Evolutionary conservation across 129 eudicot genomes (phyloP).

Genomic region (Tagetes patula): DNA sequence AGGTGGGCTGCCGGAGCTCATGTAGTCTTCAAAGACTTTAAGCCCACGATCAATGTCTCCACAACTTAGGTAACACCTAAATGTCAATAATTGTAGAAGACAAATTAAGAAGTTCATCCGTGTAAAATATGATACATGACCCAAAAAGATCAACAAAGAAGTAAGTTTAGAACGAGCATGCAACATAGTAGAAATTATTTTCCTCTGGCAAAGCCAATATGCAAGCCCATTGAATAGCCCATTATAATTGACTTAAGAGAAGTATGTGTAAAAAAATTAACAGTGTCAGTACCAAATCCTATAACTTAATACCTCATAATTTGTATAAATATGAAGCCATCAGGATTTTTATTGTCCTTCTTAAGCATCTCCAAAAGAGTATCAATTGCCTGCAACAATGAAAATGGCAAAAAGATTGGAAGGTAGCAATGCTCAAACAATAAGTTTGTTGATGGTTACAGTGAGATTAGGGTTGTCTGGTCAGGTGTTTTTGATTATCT

Average conservation of each 20-base stretch:
- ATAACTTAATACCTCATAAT: slow-evolving; percentile 58
- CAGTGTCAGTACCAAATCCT: background rate
- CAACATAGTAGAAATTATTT: slow-evolving; percentile 2
- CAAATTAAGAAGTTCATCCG: background rate
- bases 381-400: slow-evolving; percentile 57
- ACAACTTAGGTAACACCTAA: slow-evolving; percentile 72
- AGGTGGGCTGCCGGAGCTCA: slow-evolving; percentile 51
- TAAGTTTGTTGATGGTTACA: background rate
- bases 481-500: too few species aligned
- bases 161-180: background rate
- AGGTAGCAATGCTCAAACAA: background rate
- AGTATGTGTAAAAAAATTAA: background rate
- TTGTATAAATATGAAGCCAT: slow-evolving; percentile 62
- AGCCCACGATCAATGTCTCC: slow-evolving; percentile 74
- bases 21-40: slow-evolving; percentile 63
- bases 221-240: background rate
- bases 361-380: slow-evolving; percentile 65
- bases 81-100: slow-evolving; percentile 13
- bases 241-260: background rate
- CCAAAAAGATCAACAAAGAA: slow-evolving; percentile 2
- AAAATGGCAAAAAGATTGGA: slow-evolving; percentile 10
- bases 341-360: slow-evolving; percentile 49
- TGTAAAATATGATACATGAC: background rate
- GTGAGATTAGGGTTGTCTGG: too few species aligned
- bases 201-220: background rate